A percentile compares a stretch with the other conserved stretches of the same genome.
Evolutionary conservation across 441 rosid genomes (phyloP).

Genomic region (Mallotus japonicus): DNA sequence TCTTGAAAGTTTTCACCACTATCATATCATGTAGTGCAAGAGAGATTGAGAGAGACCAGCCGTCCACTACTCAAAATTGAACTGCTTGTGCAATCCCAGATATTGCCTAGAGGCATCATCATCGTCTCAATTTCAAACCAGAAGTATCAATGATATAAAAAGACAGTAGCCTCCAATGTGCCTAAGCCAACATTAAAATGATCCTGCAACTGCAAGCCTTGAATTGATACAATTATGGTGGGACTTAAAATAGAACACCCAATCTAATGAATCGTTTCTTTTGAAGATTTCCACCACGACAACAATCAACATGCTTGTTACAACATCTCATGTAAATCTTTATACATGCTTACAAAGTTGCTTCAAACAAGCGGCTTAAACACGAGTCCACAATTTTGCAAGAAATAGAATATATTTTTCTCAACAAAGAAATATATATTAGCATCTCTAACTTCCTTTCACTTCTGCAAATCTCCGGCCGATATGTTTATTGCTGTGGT

Average conservation of each 20-base stretch:
- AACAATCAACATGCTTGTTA: background rate
- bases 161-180: too few species aligned
- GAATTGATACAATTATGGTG: background rate
- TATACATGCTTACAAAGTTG: background rate
- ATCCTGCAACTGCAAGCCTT: too few species aligned
- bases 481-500: constrained; percentile 21
- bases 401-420: background rate
- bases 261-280: background rate
- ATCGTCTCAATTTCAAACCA: too few species aligned
- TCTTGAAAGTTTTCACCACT: too few species aligned
- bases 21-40: too few species aligned
- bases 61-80: too few species aligned
- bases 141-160: too few species aligned
- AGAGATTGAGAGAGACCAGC: too few species aligned
- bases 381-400: background rate
- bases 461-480: constrained; percentile 16
- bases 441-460: constrained; percentile 17
- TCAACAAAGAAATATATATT: constrained; percentile 1
- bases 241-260: background rate
- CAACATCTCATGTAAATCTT: background rate
- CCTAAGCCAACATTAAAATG: too few species aligned
- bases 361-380: constrained; percentile 5
- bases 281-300: background rate
- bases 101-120: too few species aligned
- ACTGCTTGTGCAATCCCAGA: too few species aligned